Evolutionary conservation across 2,329 filamentous ascomycete genomes (phyloP).

Genomic region (Fusarium ambrosium): DNA sequence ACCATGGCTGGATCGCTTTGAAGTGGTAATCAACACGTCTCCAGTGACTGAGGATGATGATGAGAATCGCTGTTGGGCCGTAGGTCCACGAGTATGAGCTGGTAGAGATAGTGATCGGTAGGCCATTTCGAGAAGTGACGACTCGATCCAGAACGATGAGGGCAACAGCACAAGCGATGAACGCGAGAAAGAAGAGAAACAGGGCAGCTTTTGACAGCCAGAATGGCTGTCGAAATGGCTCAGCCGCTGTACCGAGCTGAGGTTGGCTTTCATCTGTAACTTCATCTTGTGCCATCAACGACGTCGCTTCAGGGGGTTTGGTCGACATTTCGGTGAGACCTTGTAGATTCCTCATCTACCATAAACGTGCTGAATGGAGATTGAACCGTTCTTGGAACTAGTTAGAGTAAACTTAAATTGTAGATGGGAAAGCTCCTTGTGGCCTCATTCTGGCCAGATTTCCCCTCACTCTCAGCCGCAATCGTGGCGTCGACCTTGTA

Average conservation of each 20-base stretch:
- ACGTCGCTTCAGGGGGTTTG: not conserved
- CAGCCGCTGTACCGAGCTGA: not conserved
- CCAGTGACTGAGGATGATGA: not conserved
- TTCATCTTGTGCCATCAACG: not conserved
- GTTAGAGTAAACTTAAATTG: not conserved
- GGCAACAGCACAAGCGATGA: not conserved
- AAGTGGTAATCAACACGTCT: not conserved
- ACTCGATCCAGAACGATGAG: not conserved
- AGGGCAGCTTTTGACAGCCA: not conserved
- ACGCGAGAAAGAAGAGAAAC: not conserved
- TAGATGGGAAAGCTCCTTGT: not conserved
- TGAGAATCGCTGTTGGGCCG: not conserved
- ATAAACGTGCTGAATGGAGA: not conserved
- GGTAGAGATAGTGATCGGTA: not conserved
- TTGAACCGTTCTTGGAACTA: not conserved
- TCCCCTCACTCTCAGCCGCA: not conserved
- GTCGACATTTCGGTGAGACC: not conserved
- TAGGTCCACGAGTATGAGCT: conserved; percentile 1
- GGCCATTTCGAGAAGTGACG: not conserved
- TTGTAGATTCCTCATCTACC: not conserved
- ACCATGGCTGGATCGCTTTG: not conserved
- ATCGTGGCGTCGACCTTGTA: not conserved
- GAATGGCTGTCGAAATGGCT: not conserved
- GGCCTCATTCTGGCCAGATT: not conserved
- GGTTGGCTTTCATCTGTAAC: not conserved